Percentiles rank a stretch among this genome's conserved stretches.
phyloP scores from a whole-genome alignment of 2,329 filamentous ascomycete species.

The Talaromyces atroroseus region DNA sequence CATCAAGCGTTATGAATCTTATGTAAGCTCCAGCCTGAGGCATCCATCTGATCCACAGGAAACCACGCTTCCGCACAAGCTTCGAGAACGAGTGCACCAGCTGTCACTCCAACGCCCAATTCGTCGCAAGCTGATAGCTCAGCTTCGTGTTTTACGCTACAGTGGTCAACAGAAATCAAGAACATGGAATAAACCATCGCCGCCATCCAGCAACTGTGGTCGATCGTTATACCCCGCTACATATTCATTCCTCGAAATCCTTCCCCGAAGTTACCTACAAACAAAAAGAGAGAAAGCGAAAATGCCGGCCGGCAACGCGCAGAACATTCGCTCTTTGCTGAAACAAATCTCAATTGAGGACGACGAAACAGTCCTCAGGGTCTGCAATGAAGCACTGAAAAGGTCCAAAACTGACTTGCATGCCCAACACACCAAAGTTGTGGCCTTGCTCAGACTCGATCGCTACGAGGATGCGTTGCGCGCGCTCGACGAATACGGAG shows the following conservation, averaged over 20 bases:
- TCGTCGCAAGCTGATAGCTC: background rate
- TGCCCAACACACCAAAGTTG: slow-evolving; percentile 54
- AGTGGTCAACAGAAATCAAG: background rate
- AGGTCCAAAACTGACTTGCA: slow-evolving; percentile 53
- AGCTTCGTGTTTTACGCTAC: background rate
- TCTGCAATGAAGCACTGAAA: slow-evolving; percentile 53
- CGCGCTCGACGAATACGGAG: slow-evolving; percentile 50
- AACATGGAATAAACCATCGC: background rate
- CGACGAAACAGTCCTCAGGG: slow-evolving; percentile 56
- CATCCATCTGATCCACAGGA: no score
- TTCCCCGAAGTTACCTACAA: background rate
- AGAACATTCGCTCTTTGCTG: slow-evolving; percentile 51
- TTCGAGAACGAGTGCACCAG: background rate
- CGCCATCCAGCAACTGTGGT: background rate
- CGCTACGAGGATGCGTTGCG: slow-evolving; percentile 57
- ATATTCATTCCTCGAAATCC: background rate
- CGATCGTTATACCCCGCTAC: slow-evolving; percentile 3
- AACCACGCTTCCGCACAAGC: no score
- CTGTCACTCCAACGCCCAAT: background rate
- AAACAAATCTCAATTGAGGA: slow-evolving; percentile 55
- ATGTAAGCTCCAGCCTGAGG: no score
- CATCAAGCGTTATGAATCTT: no score
- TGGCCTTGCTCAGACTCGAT: slow-evolving; percentile 59
- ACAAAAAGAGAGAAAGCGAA: background rate
- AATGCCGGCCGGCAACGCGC: slow-evolving; percentile 38